Percentiles rank a stretch among this genome's conserved stretches.
Conservation (phyloP, 306 rosid genomes). For the Prunus padus region DNA sequence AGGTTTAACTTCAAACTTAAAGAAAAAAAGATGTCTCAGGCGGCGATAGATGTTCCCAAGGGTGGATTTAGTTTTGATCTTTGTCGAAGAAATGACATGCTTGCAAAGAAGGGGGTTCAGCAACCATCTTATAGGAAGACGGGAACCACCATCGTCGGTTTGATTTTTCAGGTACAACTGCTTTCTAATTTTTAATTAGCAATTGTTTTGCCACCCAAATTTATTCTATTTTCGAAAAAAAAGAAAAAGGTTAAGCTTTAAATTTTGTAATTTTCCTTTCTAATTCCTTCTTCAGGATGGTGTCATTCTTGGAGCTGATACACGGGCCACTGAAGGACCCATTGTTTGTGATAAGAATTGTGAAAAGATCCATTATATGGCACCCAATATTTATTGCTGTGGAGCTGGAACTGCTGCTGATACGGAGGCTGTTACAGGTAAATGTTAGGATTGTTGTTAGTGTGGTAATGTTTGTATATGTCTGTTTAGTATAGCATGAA, state of each 20-base stretch:
- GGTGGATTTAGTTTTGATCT: conserved; percentile 90
- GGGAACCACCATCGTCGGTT: conserved; percentile 89
- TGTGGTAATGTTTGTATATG: background rate
- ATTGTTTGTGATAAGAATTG: conserved; percentile 91
- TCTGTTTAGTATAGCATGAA: background rate
- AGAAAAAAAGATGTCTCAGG: conserved; percentile 44
- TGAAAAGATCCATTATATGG: conserved; percentile 96
- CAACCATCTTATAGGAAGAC: conserved; percentile 70
- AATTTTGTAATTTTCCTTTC: background rate
- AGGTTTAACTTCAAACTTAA: conserved; percentile 26
- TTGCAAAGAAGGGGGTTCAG: conserved; percentile 59
- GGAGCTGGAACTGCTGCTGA: conserved; percentile 99
- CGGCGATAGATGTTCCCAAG: conserved; percentile 60
- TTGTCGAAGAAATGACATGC: conserved; percentile 88
- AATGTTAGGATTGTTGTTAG: conserved; percentile 10
- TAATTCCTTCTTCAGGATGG: conserved; percentile 62
- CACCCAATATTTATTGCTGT: conserved; percentile 94
- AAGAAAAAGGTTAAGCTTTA: background rate
- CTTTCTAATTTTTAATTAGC: background rate
- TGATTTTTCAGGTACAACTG: conserved; percentile 60
- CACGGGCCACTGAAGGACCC: conserved; percentile 95
- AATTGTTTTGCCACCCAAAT: background rate
- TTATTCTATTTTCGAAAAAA: too few species aligned
- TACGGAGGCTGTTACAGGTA: conserved; percentile 98
- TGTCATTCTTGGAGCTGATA: conserved; percentile 97